A percentile compares a stretch with the other conserved stretches of the same genome.
phyloP scores from a whole-genome alignment of 2,329 filamentous ascomycete genomes.

The Raffaelea arxii region DNA sequence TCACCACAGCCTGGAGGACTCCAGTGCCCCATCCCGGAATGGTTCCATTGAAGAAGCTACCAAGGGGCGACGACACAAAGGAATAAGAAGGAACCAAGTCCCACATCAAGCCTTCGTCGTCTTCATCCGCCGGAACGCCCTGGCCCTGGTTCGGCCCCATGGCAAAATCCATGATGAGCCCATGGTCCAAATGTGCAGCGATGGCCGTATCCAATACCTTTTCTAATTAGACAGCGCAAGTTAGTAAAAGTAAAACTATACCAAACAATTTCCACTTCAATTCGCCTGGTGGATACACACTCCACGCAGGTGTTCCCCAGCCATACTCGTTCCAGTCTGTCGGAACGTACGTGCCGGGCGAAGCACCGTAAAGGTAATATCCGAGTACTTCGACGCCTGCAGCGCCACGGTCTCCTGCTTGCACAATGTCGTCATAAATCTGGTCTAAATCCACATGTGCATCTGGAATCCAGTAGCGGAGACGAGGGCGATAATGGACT shows the following conservation, averaged over 20 bases:
- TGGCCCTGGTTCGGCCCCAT: constrained; percentile 36
- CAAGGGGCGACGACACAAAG: constrained; percentile 18
- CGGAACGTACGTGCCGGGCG: constrained; percentile 10
- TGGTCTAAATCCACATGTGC: constrained; percentile 5
- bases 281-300: too few species aligned
- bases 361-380: constrained; percentile 26
- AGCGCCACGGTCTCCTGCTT: constrained; percentile 20
- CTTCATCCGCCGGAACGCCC: constrained; percentile 28
- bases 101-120: constrained; percentile 24
- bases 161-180: constrained; percentile 32
- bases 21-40: constrained; percentile 26
- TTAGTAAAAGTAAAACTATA: background rate
- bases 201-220: constrained; percentile 10
- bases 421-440: constrained; percentile 21
- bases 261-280: too few species aligned
- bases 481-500: constrained; percentile 1
- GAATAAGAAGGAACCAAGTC: constrained; percentile 21
- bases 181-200: constrained; percentile 23
- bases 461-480: constrained; percentile 10
- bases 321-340: constrained; percentile 24
- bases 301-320: constrained; percentile 7
- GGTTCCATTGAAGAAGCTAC: constrained; percentile 18
- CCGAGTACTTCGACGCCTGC: constrained; percentile 28
- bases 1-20: constrained; percentile 14
- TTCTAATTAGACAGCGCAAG: background rate